Conservation (phyloP, 1,284 basidiomycete genomes). For the Irpex lacteus region DNA sequence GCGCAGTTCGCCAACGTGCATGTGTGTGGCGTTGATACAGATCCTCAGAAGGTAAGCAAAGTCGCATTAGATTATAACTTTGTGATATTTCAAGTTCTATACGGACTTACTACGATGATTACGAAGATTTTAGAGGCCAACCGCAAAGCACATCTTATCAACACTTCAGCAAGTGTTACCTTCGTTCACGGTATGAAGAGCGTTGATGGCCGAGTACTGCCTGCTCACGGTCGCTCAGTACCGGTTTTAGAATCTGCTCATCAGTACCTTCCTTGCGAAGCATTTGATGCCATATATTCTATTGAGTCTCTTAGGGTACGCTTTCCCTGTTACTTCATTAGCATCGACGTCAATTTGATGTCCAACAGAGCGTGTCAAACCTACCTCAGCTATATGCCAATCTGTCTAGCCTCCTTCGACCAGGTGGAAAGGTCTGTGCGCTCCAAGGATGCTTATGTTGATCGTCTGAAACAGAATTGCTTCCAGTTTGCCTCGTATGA, state of each 20-base stretch:
- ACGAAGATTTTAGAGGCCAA: too few species aligned
- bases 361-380: not conserved
- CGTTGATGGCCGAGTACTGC: too few species aligned
- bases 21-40: too few species aligned
- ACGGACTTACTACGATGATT: too few species aligned
- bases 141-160: too few species aligned
- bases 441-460: not conserved
- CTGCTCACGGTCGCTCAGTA: not conserved
- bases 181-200: too few species aligned
- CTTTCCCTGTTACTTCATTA: not conserved
- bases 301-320: not conserved
- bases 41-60: too few species aligned
- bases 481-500: not conserved
- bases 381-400: not conserved
- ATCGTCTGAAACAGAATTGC: not conserved
- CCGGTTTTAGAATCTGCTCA: not conserved
- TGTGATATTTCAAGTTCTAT: too few species aligned
- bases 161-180: too few species aligned
- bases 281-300: not conserved
- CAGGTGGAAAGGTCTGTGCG: not conserved
- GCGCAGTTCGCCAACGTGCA: too few species aligned
- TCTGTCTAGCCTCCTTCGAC: not conserved
- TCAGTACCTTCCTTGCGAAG: not conserved
- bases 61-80: too few species aligned
- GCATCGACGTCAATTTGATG: not conserved